Evolutionary conservation across 2,329 filamentous ascomycete species (phyloP).

Genomic region (Ophiostoma triangulosporum): DNA sequence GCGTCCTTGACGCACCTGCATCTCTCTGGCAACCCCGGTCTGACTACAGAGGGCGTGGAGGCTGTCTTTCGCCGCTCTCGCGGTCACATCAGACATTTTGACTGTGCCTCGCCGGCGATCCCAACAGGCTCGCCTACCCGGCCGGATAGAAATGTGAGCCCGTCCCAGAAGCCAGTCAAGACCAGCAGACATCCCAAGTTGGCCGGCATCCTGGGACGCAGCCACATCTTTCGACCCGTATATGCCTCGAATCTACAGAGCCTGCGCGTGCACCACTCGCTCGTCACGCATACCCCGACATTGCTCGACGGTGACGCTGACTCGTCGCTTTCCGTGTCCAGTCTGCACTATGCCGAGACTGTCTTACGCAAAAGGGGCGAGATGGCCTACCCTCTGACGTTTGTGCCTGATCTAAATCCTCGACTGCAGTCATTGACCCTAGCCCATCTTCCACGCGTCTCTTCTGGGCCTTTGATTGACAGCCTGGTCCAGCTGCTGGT

Average conservation of each 20-base stretch:
- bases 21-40: constrained; percentile 31
- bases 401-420: constrained; percentile 43
- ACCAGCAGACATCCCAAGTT: not conserved
- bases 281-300: constrained; percentile 41
- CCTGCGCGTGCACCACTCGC: constrained; percentile 44
- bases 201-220: constrained; percentile 30
- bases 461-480: constrained; percentile 35
- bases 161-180: not conserved
- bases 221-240: constrained; percentile 37
- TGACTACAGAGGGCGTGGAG: constrained; percentile 31
- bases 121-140: not conserved
- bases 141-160: not conserved
- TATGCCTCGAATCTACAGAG: constrained; percentile 38
- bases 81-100: constrained; percentile 38
- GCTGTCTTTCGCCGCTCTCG: constrained; percentile 28
- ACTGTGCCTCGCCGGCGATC: constrained; percentile 30
- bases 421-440: constrained; percentile 39
- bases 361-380: constrained; percentile 29
- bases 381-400: constrained; percentile 32
- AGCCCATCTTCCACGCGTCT: constrained; percentile 39
- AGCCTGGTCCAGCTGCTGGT: constrained; percentile 34
- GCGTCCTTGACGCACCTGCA: constrained; percentile 39
- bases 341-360: constrained; percentile 32
- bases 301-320: constrained; percentile 18
- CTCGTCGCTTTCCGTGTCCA: constrained; percentile 19